Percentiles rank a stretch among this genome's conserved stretches.
Evolutionary conservation across 2,329 filamentous ascomycete genomes (phyloP).

Genomic region (Fusarium vanettenii): DNA sequence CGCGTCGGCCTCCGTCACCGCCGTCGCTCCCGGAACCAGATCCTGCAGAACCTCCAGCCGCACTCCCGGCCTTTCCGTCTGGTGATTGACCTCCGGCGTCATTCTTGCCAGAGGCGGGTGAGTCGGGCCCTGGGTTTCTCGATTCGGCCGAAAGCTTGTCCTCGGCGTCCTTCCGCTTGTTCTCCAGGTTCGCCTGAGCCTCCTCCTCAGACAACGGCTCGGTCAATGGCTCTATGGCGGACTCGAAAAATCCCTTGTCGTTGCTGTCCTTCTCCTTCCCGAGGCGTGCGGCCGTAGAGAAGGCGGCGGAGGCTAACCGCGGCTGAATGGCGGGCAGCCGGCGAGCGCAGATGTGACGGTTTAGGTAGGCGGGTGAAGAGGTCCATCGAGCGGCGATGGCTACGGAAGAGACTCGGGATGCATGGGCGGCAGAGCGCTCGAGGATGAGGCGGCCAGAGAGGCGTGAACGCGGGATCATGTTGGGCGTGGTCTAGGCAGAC

Average conservation of each 20-base stretch:
- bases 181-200: slow-evolving; percentile 62
- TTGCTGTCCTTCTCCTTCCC: slow-evolving; percentile 52
- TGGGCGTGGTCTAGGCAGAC: slow-evolving; percentile 11
- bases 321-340: slow-evolving; percentile 45
- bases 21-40: slow-evolving; percentile 65
- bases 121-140: slow-evolving; percentile 56
- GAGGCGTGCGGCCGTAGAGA: slow-evolving; percentile 51
- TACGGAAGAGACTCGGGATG: slow-evolving; percentile 40
- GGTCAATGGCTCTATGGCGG: slow-evolving; percentile 52
- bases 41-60: slow-evolving; percentile 63
- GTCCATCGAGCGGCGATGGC: slow-evolving; percentile 43
- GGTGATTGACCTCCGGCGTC: slow-evolving; percentile 50
- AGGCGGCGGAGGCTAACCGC: slow-evolving; percentile 46
- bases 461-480: slow-evolving; percentile 57
- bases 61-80: slow-evolving; percentile 68
- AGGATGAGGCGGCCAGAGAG: slow-evolving; percentile 54
- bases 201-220: slow-evolving; percentile 66
- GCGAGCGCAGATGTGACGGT: slow-evolving; percentile 47
- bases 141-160: slow-evolving; percentile 61
- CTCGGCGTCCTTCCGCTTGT: slow-evolving; percentile 55
- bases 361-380: slow-evolving; percentile 43
- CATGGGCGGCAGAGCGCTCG: slow-evolving; percentile 48
- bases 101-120: slow-evolving; percentile 59
- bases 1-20: slow-evolving; percentile 75
- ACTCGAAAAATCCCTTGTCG: slow-evolving; percentile 64